A percentile compares a stretch with the other conserved stretches of the same genome.
These are phyloP conservation scores for Irpex lacteus DNA, from an alignment of 1,284 basidiomycete genomes.

Conservation along the genomic window DNA sequence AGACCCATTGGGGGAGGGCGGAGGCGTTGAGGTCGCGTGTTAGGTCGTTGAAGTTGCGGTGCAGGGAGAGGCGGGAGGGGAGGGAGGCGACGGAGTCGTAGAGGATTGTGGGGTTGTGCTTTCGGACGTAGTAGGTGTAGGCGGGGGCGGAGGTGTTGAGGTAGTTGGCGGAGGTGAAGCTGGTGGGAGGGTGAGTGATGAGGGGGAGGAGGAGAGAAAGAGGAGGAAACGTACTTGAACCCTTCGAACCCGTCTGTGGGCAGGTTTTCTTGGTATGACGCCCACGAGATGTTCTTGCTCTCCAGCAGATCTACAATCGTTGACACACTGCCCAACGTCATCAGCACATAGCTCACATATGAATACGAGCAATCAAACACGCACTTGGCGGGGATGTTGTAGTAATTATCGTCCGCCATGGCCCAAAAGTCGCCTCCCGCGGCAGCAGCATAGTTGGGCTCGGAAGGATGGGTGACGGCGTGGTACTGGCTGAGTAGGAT, in stretches of 20 bases:
- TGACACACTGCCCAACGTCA: constrained; percentile 38
- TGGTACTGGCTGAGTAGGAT: constrained; percentile 52
- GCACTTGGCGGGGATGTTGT: constrained; percentile 28
- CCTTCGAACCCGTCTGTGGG: constrained; percentile 50
- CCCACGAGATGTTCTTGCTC: constrained; percentile 54
- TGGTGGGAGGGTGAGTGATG: constrained; percentile 16
- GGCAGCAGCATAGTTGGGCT: constrained; percentile 57
- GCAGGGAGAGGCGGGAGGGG: constrained; percentile 41
- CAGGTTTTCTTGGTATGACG: constrained; percentile 58
- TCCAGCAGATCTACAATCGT: constrained; percentile 67
- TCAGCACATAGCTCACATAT: constrained; percentile 13
- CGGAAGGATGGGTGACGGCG: constrained; percentile 59
- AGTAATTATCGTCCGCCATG: constrained; percentile 44
- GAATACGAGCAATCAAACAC: constrained; percentile 1
- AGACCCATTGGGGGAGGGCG: constrained; percentile 58
- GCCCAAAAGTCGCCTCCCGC: constrained; percentile 62
- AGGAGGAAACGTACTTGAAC: constrained; percentile 28
- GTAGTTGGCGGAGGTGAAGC: constrained; percentile 45
- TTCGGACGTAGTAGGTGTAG: constrained; percentile 54
- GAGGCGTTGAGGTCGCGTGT: constrained; percentile 49
- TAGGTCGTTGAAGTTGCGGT: constrained; percentile 67
- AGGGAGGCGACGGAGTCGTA: constrained; percentile 46
- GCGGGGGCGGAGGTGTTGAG: constrained; percentile 34
- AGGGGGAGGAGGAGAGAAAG: background rate
- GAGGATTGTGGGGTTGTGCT: constrained; percentile 60